Conservation (phyloP, 306 rosid genomes). For the Rosa persica region DNA sequence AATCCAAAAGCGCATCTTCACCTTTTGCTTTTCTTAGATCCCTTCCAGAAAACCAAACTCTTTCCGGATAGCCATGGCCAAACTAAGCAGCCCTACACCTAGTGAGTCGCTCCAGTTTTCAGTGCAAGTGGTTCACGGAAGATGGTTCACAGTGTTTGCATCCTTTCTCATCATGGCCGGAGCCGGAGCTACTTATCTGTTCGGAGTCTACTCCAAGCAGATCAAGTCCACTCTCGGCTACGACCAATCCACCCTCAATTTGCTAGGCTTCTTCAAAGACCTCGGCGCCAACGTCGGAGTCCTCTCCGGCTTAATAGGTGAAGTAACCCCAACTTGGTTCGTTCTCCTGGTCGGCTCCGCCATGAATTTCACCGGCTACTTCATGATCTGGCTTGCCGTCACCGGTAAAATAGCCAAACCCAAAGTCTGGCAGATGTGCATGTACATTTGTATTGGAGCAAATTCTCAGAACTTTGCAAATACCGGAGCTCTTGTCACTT, state of each 20-base stretch:
- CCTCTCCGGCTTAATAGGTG: slow-evolving; percentile 45
- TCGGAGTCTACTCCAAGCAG: slow-evolving; percentile 44
- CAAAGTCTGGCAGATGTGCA: slow-evolving; percentile 55
- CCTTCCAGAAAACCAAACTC: background rate
- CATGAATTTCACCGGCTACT: slow-evolving; percentile 47
- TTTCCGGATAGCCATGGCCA: slow-evolving; percentile 1
- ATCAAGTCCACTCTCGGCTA: slow-evolving; percentile 49
- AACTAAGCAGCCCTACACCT: background rate
- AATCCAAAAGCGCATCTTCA: background rate
- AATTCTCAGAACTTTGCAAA: slow-evolving; percentile 54
- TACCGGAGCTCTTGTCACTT: slow-evolving; percentile 46
- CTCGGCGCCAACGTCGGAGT: slow-evolving; percentile 52
- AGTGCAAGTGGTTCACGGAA: slow-evolving; percentile 29
- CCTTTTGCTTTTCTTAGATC: background rate
- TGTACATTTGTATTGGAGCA: slow-evolving; percentile 47
- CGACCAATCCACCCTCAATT: slow-evolving; percentile 44
- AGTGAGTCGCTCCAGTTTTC: background rate
- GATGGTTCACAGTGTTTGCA: slow-evolving; percentile 54
- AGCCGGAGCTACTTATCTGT: slow-evolving; percentile 49
- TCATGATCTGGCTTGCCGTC: slow-evolving; percentile 49
- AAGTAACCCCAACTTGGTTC: slow-evolving; percentile 53
- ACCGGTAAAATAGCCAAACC: slow-evolving; percentile 41
- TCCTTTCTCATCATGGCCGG: slow-evolving; percentile 56
- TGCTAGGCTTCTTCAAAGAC: slow-evolving; percentile 48
- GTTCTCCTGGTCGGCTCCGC: slow-evolving; percentile 45